phyloP scores from a whole-genome alignment of 116 monocot genomes.

The Papilionanthe hybrid region DNA sequence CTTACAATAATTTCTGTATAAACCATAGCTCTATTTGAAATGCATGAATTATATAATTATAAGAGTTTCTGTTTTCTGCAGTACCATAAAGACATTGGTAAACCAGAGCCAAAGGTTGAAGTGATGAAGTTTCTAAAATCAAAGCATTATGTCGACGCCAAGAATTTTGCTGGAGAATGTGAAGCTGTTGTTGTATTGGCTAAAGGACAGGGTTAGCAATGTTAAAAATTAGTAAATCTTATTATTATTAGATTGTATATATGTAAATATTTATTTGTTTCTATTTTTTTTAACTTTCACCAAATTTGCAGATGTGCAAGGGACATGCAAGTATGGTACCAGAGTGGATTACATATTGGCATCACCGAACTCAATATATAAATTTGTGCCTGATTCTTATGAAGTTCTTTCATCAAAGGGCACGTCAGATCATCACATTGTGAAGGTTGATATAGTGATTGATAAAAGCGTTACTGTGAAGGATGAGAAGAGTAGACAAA shows the following conservation, averaged over 20 bases:
- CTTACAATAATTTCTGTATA: not conserved
- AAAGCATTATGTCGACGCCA: slow-evolving; percentile 68
- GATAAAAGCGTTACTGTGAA: not conserved
- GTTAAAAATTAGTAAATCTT: not conserved
- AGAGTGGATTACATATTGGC: slow-evolving; percentile 70
- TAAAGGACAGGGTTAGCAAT: slow-evolving; percentile 78
- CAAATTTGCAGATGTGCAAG: slow-evolving; percentile 59
- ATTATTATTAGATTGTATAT: too few relatives aligned
- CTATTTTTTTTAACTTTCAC: not conserved
- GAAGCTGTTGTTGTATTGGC: slow-evolving; percentile 81
- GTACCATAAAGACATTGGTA: slow-evolving; percentile 68
- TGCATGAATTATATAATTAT: too few relatives aligned
- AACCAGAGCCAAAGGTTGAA: slow-evolving; percentile 77
- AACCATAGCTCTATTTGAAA: not conserved
- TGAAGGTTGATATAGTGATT: slow-evolving; percentile 58
- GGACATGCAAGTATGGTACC: slow-evolving; percentile 84
- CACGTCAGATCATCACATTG: slow-evolving; percentile 91
- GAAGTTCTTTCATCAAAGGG: slow-evolving; percentile 77
- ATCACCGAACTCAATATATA: slow-evolving; percentile 56
- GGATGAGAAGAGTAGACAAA: slow-evolving; percentile 2
- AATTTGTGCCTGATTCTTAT: slow-evolving; percentile 75
- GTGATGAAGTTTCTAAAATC: slow-evolving; percentile 73
- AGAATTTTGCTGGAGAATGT: slow-evolving; percentile 83
- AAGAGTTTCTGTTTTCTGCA: not conserved
- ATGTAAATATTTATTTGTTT: not conserved